Evolutionary conservation across 371 early-diverging fungal species (phyloP), one percentile per base, ranked within the genome.

Genomic region (Dinochytrium kinnereticum): DNA sequence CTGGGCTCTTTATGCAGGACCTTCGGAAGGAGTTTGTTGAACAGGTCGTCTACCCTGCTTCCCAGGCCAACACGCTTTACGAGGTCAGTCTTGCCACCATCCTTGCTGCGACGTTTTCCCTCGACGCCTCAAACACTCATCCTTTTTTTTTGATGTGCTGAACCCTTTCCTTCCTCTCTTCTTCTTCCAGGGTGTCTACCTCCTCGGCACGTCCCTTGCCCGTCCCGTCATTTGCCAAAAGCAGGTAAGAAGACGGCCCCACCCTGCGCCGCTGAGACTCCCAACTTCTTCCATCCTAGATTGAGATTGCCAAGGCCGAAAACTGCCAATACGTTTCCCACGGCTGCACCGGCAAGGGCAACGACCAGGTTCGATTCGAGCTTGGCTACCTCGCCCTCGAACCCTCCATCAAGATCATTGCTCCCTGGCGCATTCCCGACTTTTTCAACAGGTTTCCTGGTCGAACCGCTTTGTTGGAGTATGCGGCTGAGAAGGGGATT

Each of bases 321-420:
- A 92, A 91, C 70, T 96, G 97, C 87, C 90, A 93, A 64, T 93
- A 84, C 80, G 97, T 98, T 15, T 93, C 97, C 38, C 98, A 98
- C 87, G 97, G 98, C 50, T 97, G 97, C 90, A 98, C 98, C 39
- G 98, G 98, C 74, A 98, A 98, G 88, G 98, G 98, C 71, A 98
- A 98, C 88, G 98, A 98, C 81, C 98, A 98, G 86, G 97, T 98
- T 73, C 95, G 98, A 65, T 98, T 98, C 83, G 98, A 98, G 84
- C 89, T 98, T 59, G 97, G 95, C 44, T 98, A 95, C 91, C 95
- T 96, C 80, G 96, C 98, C 30, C 89, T 98, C 70, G 90, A 93
- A 76, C 95, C 95, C 68, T 85, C 88, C 71, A 96, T 97, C 82
- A 86, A 97, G 86, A 96, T 97, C 78, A 96, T 98, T 82, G 93